Evolutionary conservation across 2,329 filamentous ascomycete species (phyloP).

Genomic region (Talaromyces sp.): DNA sequence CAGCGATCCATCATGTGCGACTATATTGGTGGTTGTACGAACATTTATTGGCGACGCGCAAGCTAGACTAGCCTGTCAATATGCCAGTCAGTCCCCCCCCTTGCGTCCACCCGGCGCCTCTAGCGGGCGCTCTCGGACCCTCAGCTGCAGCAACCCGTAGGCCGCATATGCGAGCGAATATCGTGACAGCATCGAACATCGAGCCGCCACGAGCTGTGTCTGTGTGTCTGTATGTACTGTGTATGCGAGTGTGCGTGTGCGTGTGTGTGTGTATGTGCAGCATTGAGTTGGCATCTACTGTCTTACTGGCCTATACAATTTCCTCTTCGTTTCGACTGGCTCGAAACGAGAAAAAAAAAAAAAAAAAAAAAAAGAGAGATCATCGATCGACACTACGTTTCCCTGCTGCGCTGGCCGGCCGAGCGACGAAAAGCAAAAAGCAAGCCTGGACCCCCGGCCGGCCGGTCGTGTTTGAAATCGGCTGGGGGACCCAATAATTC

Average conservation of each 20-base stretch:
- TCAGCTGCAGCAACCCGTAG: constrained; percentile 23
- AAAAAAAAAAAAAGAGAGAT: not conserved
- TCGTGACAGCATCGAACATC: constrained; percentile 10
- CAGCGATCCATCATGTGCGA: not conserved
- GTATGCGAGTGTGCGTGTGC: not conserved
- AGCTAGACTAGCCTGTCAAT: not conserved
- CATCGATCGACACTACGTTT: not conserved
- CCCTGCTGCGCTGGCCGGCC: not conserved
- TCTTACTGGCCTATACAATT: no score
- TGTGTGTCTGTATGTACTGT: not conserved
- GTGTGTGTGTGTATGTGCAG: not conserved
- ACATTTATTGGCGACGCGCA: not conserved
- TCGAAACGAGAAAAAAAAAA: not conserved
- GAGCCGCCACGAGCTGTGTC: constrained; percentile 4
- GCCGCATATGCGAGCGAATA: constrained; percentile 23
- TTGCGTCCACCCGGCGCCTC: not conserved
- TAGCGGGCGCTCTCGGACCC: constrained; percentile 4
- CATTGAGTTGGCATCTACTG: not conserved
- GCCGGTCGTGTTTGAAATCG: not conserved
- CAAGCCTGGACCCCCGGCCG: not conserved
- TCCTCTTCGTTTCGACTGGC: not conserved
- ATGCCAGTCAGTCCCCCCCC: not conserved
- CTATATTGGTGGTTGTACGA: not conserved
- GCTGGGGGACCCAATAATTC: not conserved
- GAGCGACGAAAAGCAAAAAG: not conserved